Conservation (phyloP, 2,329 filamentous ascomycete genomes). For the Cladosporium austrohemisphaericum region DNA sequence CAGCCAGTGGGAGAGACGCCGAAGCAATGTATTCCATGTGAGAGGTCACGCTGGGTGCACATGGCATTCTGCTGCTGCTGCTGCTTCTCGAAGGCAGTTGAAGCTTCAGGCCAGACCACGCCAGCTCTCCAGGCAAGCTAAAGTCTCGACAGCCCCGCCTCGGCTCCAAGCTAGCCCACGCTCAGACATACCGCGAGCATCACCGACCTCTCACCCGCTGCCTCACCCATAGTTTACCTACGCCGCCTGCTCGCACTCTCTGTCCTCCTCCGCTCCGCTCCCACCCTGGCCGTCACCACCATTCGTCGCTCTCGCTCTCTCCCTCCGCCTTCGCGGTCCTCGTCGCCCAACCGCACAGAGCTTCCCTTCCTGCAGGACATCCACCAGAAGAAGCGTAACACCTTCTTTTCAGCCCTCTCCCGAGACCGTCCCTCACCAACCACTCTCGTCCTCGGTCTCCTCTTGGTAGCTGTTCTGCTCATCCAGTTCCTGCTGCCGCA, state of each 20-base stretch:
- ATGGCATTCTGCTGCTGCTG: no score
- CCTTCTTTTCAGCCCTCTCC: conserved; percentile 10
- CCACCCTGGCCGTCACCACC: conserved; percentile 12
- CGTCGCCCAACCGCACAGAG: conserved; percentile 9
- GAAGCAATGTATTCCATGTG: no score
- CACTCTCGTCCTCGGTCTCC: conserved; percentile 20
- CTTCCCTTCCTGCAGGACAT: conserved; percentile 16
- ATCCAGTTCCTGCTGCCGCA: conserved; percentile 25
- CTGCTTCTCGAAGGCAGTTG: no score
- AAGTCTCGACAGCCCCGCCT: neutral
- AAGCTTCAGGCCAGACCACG: no score
- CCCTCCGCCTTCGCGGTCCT: conserved; percentile 14
- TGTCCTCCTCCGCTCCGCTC: conserved; percentile 2
- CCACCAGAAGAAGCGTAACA: neutral
- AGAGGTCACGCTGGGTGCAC: no score
- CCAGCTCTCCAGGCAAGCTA: neutral
- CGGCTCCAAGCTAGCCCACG: neutral
- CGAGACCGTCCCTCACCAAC: conserved; percentile 17
- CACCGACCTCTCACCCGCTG: conserved; percentile 2
- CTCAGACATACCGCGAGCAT: conserved; percentile 4
- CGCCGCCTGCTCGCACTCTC: neutral
- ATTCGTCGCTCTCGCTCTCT: conserved; percentile 14
- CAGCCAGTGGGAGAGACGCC: no score
- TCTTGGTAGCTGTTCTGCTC: conserved; percentile 23
- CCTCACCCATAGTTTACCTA: neutral